Evolutionary conservation across 139 green algal genomes (phyloP), one percentile per base, ranked within the genome.

Genomic region (Chloropicon primus): DNA sequence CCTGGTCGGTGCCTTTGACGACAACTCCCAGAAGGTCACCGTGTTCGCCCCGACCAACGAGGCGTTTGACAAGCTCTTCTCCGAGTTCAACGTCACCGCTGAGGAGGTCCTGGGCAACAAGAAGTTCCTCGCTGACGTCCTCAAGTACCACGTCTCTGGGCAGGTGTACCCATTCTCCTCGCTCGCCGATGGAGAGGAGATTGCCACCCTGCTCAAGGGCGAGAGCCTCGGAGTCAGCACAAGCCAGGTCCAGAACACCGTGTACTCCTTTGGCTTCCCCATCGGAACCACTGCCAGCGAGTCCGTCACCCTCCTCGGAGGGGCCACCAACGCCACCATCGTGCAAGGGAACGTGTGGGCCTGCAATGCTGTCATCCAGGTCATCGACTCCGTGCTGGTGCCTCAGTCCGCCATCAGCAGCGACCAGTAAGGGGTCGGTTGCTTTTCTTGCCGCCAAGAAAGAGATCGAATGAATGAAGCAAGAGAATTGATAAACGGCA

Each of bases 11-110:
- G 77, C 79, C 10, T 24, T 83, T 17, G 21, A 26, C 23, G 79
- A 62, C 22, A 28, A 24, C 2, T 29, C 22, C 24, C 25, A 27
- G 26, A 28, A 75, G 72, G 53, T 81, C 53, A 88, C 85, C 26
- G 79, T 89, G 27, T 89, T 89, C 24, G 85, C 85, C 0, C 85
- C 85, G 22, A 87, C 85, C 28, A 80, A 89, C 41, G 80, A 82
- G 5, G 85, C 84, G 0, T 89, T 88, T 53, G 84, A 28, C 21
- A 22, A 22, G 53, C 22, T 78, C 10, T 53, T 87, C 21, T n/a
- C 24, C 17, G 75, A 26, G 71, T 17, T 78, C 0, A 74, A 54
- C 72, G 71, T 84, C 1, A 88, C 85, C 24, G 23, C 73, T 21
- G 80, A 89, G 27, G 54, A 87, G 2, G 77, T 89, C 72, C 27